These are phyloP conservation scores for Podospora conica DNA, from an alignment of 495 filamentous ascomycete species.

Conservation along the genomic window DNA sequence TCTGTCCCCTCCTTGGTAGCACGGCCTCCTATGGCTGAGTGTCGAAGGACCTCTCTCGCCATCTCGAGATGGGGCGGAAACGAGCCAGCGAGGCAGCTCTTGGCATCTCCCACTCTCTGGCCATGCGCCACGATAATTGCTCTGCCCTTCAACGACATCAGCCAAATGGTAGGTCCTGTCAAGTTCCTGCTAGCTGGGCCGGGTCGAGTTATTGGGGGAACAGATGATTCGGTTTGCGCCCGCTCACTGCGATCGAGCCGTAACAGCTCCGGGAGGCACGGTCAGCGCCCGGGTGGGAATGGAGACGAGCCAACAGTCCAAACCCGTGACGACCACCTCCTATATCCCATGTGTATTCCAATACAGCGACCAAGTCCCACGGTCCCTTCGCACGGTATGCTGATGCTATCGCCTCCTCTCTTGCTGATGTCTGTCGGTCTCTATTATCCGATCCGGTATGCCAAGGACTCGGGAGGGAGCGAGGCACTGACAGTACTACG, in stretches of 20 bases:
- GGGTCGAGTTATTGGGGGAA: neutral
- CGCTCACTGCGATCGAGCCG: neutral
- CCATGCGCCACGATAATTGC: conserved; percentile 5
- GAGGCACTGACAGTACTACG: neutral
- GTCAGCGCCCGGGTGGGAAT: neutral
- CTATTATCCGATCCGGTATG: neutral
- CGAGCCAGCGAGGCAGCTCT: neutral
- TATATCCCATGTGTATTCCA: neutral
- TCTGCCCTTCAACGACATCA: conserved; percentile 17
- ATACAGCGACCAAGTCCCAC: neutral
- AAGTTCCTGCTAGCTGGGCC: neutral
- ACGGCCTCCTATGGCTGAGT: neutral
- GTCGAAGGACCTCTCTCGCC: conserved; percentile 9
- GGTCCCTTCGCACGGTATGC: neutral
- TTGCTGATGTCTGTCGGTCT: neutral
- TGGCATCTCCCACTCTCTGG: neutral
- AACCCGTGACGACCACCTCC: neutral
- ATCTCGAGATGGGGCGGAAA: neutral
- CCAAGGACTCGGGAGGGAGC: neutral
- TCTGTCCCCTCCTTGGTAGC: neutral
- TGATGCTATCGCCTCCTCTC: neutral
- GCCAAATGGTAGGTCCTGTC: conserved; percentile 8
- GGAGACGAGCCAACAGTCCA: neutral
- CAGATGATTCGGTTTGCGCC: conserved; percentile 1
- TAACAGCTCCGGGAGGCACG: neutral